Conservation (phyloP, 768 basidiomycete genomes). For the Mycena rosella region DNA sequence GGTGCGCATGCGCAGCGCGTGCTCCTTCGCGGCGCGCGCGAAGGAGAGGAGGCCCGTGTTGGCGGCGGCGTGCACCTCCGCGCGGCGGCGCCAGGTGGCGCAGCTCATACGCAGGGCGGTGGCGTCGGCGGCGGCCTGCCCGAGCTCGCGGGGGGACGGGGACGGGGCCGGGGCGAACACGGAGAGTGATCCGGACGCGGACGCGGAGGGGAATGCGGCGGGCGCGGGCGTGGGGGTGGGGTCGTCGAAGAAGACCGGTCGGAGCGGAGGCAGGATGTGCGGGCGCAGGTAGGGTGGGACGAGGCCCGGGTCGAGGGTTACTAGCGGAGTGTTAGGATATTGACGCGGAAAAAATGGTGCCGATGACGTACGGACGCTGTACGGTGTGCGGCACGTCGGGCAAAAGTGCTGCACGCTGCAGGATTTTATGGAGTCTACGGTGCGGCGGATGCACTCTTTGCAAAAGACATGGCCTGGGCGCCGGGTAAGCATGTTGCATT, state of each 20-base stretch:
- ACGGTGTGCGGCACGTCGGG: constrained; percentile 68
- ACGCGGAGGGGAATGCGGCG: neutral
- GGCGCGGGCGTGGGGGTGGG: constrained; percentile 26
- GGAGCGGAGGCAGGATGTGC: constrained; percentile 69
- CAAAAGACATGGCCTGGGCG: constrained; percentile 76
- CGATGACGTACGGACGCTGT: constrained; percentile 62
- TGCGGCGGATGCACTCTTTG: constrained; percentile 65
- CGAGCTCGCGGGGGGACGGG: constrained; percentile 33
- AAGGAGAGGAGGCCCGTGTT: constrained; percentile 61
- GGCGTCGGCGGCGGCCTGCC: constrained; percentile 55
- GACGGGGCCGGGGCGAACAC: constrained; percentile 15
- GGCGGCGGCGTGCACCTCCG: constrained; percentile 63
- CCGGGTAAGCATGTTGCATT: neutral
- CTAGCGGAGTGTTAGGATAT: constrained; percentile 46
- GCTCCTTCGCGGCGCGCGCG: constrained; percentile 51
- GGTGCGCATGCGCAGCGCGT: constrained; percentile 24
- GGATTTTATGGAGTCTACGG: constrained; percentile 62
- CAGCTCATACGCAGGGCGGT: constrained; percentile 56
- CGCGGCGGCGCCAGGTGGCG: constrained; percentile 61
- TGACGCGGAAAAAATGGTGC: constrained; percentile 7
- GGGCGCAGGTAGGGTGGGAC: constrained; percentile 72
- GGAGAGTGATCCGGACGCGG: neutral
- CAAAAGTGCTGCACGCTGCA: constrained; percentile 64
- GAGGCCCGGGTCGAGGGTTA: constrained; percentile 58
- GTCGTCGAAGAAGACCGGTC: constrained; percentile 65